A percentile compares a stretch with the other conserved stretches of the same genome.
phyloP scores from a whole-genome alignment of 352 stramenopile genomes.

The Globisporangium megalacanthum region DNA sequence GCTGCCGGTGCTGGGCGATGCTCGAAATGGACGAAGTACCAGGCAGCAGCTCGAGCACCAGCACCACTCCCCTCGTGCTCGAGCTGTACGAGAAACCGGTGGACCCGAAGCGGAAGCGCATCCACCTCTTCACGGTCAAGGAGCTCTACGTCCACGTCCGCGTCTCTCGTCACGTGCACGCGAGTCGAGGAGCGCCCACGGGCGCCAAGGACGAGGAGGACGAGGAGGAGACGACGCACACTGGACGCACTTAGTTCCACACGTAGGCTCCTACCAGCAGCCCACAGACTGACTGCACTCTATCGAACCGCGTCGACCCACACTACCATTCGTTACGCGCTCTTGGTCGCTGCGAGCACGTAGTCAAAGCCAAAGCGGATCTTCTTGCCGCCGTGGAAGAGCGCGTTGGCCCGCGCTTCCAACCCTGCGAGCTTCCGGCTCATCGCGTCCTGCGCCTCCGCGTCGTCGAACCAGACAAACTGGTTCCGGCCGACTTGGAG shows the following conservation, averaged over 20 bases:
- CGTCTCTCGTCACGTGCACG: constrained; percentile 19
- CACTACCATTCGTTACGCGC: not conserved
- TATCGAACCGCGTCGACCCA: not conserved
- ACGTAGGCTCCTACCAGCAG: not conserved
- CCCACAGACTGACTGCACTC: not conserved
- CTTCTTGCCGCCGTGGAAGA: constrained; percentile 53
- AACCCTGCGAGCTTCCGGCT: constrained; percentile 8
- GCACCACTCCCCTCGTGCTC: constrained; percentile 26
- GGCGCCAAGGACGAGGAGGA: constrained; percentile 4
- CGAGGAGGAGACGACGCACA: not conserved
- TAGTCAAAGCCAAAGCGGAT: constrained; percentile 89
- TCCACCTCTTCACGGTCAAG: constrained; percentile 72
- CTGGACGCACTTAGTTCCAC: not conserved
- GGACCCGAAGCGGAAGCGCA: constrained; percentile 54
- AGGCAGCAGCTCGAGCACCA: not conserved
- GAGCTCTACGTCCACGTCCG: constrained; percentile 61
- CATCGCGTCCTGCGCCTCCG: constrained; percentile 11
- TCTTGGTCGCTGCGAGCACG: constrained; percentile 58
- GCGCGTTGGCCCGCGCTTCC: constrained; percentile 13
- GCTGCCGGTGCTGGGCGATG: constrained; percentile 65
- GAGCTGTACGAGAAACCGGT: constrained; percentile 72
- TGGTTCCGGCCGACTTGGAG: constrained; percentile 86
- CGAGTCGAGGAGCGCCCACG: not conserved
- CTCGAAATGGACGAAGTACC: constrained; percentile 68
- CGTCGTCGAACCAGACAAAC: constrained; percentile 29